A percentile compares a stretch with the other conserved stretches of the same genome.
Evolutionary conservation across 148 eudicot species (phyloP).

Genomic region (Agrostemma githago): DNA sequence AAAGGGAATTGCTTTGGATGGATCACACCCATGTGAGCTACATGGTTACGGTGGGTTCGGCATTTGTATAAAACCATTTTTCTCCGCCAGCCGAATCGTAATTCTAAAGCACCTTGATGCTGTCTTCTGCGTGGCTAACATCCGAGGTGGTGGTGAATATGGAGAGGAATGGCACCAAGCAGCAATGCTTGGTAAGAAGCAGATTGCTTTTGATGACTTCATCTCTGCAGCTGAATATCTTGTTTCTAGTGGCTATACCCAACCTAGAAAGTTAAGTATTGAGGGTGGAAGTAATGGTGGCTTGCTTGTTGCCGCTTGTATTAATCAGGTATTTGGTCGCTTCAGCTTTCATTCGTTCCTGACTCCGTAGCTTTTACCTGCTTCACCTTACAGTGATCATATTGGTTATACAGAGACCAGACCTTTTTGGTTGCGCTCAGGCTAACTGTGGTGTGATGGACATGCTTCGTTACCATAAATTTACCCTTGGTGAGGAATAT

Average conservation of each 20-base stretch:
- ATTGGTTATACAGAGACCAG: slow-evolving; percentile 69
- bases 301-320: slow-evolving; percentile 88
- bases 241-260: slow-evolving; percentile 73
- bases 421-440: slow-evolving; percentile 91
- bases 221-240: slow-evolving; percentile 82
- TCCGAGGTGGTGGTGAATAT: slow-evolving; percentile 99
- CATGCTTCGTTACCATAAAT: slow-evolving; percentile 93
- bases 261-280: slow-evolving; percentile 64
- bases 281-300: slow-evolving; percentile 99
- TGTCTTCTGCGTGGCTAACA: slow-evolving; percentile 73
- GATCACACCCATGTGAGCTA: slow-evolving; percentile 85
- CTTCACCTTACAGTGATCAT: slow-evolving; percentile 10
- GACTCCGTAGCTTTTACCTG: not conserved
- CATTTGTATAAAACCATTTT: slow-evolving; percentile 73
- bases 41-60: slow-evolving; percentile 92
- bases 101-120: slow-evolving; percentile 61
- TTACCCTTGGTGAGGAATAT: slow-evolving; percentile 74
- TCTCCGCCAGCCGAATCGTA: slow-evolving; percentile 56
- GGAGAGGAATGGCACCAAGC: slow-evolving; percentile 98
- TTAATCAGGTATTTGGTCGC: slow-evolving; percentile 63
- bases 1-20: slow-evolving; percentile 67
- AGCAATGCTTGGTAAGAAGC: slow-evolving; percentile 71
- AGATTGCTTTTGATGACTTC: slow-evolving; percentile 83
- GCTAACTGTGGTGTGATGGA: slow-evolving; percentile 99
- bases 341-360: not conserved